Percentiles rank a stretch among this genome's conserved stretches.
phyloP scores from a whole-genome alignment of 129 eudicot species.

The Heracleum sosnowskyi region DNA sequence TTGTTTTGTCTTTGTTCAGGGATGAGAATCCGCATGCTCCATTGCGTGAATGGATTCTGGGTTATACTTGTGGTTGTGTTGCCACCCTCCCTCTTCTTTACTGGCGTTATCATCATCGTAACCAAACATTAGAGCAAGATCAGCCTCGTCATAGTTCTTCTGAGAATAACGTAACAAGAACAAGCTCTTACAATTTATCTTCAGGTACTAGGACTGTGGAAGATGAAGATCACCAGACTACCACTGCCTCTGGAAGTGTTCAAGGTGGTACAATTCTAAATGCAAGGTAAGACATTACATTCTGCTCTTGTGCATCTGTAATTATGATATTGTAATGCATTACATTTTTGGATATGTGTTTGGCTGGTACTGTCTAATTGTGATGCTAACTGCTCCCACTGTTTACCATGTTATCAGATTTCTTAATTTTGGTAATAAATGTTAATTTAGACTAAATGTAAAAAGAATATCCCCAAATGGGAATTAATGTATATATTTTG shows the following conservation, averaged over 20 bases:
- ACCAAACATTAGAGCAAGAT: conserved; percentile 70
- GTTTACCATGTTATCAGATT: neutral
- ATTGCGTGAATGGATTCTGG: conserved; percentile 71
- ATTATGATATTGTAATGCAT: neutral
- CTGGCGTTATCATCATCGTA: conserved; percentile 80
- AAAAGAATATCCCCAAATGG: neutral
- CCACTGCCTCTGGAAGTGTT: conserved; percentile 40
- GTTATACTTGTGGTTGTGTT: conserved; percentile 90
- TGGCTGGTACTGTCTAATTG: no score
- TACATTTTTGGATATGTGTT: neutral
- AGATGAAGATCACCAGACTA: conserved; percentile 34
- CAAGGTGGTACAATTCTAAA: conserved; percentile 27
- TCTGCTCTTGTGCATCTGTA: neutral
- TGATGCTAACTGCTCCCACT: no score
- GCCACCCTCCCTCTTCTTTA: conserved; percentile 88
- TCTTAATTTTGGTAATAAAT: neutral
- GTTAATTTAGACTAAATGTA: neutral
- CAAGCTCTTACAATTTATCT: conserved; percentile 32
- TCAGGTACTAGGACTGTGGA: conserved; percentile 43
- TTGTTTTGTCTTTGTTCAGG: no score
- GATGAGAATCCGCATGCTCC: no score
- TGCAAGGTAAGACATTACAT: conserved; percentile 43
- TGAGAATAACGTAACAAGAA: conserved; percentile 26
- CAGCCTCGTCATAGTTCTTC: conserved; percentile 40
- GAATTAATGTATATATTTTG: neutral